Evolutionary conservation across 2,329 filamentous ascomycete species (phyloP).

Genomic region (Alternaria atra): DNA sequence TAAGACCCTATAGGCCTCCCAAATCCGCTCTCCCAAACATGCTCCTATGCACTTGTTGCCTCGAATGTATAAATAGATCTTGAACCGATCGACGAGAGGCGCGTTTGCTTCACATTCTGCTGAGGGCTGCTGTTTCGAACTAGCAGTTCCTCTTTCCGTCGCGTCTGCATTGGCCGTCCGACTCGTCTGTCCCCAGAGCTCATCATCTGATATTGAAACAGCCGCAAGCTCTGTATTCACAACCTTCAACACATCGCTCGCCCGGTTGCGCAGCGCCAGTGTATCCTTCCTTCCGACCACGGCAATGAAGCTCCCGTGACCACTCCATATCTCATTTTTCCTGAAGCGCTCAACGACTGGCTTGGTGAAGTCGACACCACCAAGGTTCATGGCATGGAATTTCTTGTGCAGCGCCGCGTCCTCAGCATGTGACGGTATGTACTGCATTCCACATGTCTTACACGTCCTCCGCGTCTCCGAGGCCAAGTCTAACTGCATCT

Average conservation of each 20-base stretch:
- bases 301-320: conserved; percentile 61
- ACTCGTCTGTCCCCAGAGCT: conserved; percentile 64
- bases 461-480: conserved; percentile 66
- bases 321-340: conserved; percentile 61
- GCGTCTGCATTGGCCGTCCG: conserved; percentile 15
- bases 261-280: conserved; percentile 62
- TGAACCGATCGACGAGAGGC: conserved; percentile 60
- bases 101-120: conserved; percentile 31
- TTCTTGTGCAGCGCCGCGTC: conserved; percentile 70
- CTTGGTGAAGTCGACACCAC: conserved; percentile 69
- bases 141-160: conserved; percentile 1
- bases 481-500: conserved; percentile 70
- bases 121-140: conserved; percentile 41
- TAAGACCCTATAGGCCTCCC: conserved; percentile 63
- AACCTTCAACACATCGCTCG: conserved; percentile 64
- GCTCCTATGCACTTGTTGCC: conserved; percentile 69
- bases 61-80: conserved; percentile 69
- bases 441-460: conserved; percentile 71
- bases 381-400: conserved; percentile 69
- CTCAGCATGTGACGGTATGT: conserved; percentile 68
- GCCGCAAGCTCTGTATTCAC: conserved; percentile 70
- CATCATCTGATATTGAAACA: conserved; percentile 65
- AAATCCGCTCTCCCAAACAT: conserved; percentile 69
- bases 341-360: conserved; percentile 63
- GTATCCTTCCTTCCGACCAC: conserved; percentile 66